Evolutionary conservation across 23 red algal species (phyloP), one percentile per base, ranked within the genome.

Genomic region (Pyropia haitanensis): DNA sequence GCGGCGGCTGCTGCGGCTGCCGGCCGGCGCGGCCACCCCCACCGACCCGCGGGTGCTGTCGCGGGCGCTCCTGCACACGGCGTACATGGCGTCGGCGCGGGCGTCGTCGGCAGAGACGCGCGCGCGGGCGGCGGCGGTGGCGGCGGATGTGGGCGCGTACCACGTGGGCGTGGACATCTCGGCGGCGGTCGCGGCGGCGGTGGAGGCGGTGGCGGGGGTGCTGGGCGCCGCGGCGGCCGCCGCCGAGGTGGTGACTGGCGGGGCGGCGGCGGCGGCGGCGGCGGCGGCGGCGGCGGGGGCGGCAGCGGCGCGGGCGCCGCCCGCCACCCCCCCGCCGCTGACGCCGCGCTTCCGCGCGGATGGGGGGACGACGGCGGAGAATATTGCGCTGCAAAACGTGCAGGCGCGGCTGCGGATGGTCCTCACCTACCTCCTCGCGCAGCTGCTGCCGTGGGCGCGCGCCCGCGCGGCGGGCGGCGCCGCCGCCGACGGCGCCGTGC

Each of bases 331-430:
- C 10, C 6, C 18, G 51, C 34, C 28, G 8, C 39, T 49, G 44
- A 70, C 46, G n/a, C 94, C 94, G 30, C 63, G 56, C 9, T 98
- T 98, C 78, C 58, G 29, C 14, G 73, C 69, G 51, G 55, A 88
- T 50, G 94, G 94, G 19, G 94, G 94, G 20, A 67, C 65, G 51
- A 60, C 69, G 49, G 67, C 65, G 34, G 94, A 98, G 74, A 98
- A 98, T 63, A 50, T 84, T 48, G 94, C 94, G 3, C 65, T 90
- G 30, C 94, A 98, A 48, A 89, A 88, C 60, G 72, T 98, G 2
- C 94, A 98, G 64, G 94, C 94, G 9, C 74, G 94, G 33, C 51
- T 87, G 17, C 78, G 94, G 32, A 98, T 98, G 94, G 94, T 98
- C 17, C 24, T 91, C 18, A 75, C 79, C 5, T 98, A 87, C 65